Conservation (phyloP, 164 flowering plant genomes). For the Protea cynaroides region DNA sequence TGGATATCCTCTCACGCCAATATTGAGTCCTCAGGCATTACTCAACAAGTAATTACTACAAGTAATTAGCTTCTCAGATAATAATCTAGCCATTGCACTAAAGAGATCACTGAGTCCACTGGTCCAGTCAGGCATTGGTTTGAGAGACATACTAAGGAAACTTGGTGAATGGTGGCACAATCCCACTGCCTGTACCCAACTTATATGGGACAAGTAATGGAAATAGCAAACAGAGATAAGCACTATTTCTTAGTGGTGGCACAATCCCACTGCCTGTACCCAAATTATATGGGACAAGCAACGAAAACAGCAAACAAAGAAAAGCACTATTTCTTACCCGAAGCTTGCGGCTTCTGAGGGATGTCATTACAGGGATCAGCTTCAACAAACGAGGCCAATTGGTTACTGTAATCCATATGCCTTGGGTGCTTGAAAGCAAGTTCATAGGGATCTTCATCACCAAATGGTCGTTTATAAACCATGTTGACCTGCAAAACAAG, state of each 20-base stretch:
- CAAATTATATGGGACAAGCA: neutral
- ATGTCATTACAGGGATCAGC: slow-evolving; percentile 10
- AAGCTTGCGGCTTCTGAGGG: slow-evolving; percentile 10
- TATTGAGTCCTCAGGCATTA: neutral
- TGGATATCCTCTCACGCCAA: neutral
- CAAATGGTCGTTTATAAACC: slow-evolving; percentile 41
- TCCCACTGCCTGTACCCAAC: neutral
- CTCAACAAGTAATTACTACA: neutral
- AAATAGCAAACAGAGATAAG: neutral
- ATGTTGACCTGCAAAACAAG: slow-evolving; percentile 31
- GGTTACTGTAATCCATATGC: slow-evolving; percentile 20
- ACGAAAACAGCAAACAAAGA: neutral
- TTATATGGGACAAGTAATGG: neutral
- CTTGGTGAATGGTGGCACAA: neutral
- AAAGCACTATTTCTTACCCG: slow-evolving; percentile 23
- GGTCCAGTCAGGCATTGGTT: slow-evolving; percentile 1
- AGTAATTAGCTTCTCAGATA: too few relatives aligned
- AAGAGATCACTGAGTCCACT: neutral
- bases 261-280: neutral
- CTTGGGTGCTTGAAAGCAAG: slow-evolving; percentile 35
- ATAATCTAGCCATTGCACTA: neutral
- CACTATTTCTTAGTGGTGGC: too few relatives aligned
- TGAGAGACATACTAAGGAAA: neutral
- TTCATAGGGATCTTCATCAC: slow-evolving; percentile 26
- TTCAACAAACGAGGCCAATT: slow-evolving; percentile 14